A percentile compares a stretch with the other conserved stretches of the same genome.
Evolutionary conservation across 352 stramenopile species (phyloP).

Genomic region (Globisporangium uncinulatum): DNA sequence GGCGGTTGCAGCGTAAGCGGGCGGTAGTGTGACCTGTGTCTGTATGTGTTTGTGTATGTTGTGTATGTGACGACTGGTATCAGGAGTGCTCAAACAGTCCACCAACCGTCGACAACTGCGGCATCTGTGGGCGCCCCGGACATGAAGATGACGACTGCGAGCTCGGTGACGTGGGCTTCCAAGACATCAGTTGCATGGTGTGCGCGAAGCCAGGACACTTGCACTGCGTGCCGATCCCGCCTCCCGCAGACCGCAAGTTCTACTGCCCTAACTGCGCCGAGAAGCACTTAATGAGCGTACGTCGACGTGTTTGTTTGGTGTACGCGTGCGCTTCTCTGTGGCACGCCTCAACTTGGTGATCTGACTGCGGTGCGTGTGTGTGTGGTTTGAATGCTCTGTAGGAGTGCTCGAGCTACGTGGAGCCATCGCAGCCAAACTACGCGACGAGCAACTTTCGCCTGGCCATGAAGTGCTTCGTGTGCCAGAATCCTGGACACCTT

Average conservation of each 20-base stretch:
- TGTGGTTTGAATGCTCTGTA: slow-evolving; percentile 1
- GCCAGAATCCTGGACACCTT: slow-evolving; percentile 63
- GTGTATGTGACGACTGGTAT: not conserved
- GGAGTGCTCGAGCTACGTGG: slow-evolving; percentile 37
- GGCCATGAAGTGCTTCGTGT: slow-evolving; percentile 71
- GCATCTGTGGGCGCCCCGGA: slow-evolving; percentile 46
- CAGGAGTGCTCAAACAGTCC: slow-evolving; percentile 56
- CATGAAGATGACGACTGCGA: slow-evolving; percentile 43
- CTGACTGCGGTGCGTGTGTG: not conserved
- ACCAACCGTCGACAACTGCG: slow-evolving; percentile 33
- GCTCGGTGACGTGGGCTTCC: slow-evolving; percentile 18
- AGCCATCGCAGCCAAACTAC: slow-evolving; percentile 39
- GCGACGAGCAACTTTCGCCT: slow-evolving; percentile 31
- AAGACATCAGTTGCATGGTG: slow-evolving; percentile 67
- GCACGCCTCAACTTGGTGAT: not conserved
- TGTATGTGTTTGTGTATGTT: not conserved
- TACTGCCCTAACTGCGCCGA: slow-evolving; percentile 65
- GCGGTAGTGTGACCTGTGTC: not conserved
- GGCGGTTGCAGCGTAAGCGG: no score
- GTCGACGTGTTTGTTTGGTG: not conserved
- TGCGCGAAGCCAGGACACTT: slow-evolving; percentile 57
- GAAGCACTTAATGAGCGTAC: slow-evolving; percentile 43
- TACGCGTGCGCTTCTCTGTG: not conserved
- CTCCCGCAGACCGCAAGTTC: slow-evolving; percentile 56
- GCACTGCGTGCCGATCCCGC: slow-evolving; percentile 59